These are phyloP conservation scores for Globisporangium canariense DNA, from an alignment of 352 stramenopile species.

Conservation along the genomic window DNA sequence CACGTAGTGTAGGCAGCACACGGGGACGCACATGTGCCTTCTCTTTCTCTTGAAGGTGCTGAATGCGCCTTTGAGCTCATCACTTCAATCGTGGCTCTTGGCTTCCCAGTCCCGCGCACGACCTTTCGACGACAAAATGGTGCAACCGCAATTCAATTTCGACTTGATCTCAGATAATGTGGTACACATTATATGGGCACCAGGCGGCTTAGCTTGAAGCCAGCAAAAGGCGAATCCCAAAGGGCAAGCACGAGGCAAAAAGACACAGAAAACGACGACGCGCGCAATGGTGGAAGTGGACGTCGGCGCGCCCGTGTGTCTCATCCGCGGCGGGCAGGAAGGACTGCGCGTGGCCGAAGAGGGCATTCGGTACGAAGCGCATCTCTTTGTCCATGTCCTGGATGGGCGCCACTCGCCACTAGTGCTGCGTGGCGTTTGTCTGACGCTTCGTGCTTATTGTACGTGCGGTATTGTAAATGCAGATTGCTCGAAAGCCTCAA, in stretches of 20 bases:
- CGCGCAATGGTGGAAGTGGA: constrained; percentile 5
- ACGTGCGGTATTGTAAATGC: neutral
- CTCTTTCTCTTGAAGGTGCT: neutral
- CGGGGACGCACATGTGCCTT: neutral
- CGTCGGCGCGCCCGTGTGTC: constrained; percentile 43
- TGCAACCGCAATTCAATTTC: neutral
- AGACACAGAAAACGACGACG: neutral
- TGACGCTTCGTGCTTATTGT: neutral
- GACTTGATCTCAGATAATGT: neutral
- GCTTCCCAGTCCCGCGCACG: neutral
- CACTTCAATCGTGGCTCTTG: constrained; percentile 2
- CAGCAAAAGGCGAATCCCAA: constrained; percentile 2
- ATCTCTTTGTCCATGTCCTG: neutral
- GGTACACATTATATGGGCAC: neutral
- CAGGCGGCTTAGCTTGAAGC: constrained; percentile 1
- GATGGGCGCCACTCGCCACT: neutral
- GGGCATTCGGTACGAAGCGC: constrained; percentile 35
- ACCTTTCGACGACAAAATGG: neutral
- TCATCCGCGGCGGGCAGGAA: constrained; percentile 49
- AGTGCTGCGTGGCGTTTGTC: neutral
- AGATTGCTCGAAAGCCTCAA: constrained; percentile 60
- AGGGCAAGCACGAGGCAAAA: neutral
- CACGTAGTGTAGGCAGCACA: neutral
- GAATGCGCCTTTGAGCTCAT: constrained; percentile 2
- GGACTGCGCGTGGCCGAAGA: constrained; percentile 53